Evolutionary conservation across 2,329 filamentous ascomycete genomes (phyloP).

Genomic region (Cryphonectria radicalis): DNA sequence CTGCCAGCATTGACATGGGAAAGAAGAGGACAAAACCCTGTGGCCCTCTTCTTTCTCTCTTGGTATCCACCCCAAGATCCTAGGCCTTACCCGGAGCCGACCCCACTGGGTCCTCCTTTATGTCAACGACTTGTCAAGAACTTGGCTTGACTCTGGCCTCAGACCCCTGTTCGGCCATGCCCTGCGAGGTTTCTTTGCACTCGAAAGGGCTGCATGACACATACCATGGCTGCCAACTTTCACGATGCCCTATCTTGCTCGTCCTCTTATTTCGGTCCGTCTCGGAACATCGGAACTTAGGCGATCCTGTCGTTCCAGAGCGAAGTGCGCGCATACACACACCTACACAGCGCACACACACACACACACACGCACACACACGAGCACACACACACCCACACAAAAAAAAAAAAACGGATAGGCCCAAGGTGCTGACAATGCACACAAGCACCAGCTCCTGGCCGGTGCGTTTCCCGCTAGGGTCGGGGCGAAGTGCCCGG

Average conservation of each 20-base stretch:
- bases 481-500: constrained; percentile 23
- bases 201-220: constrained; percentile 6
- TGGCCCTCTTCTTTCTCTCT: not conserved
- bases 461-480: constrained; percentile 16
- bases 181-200: constrained; percentile 14
- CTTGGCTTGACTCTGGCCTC: constrained; percentile 13
- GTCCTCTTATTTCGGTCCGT: not conserved
- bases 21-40: constrained; percentile 14
- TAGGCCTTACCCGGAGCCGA: constrained; percentile 5
- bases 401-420: not conserved
- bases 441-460: constrained; percentile 4
- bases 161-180: constrained; percentile 14
- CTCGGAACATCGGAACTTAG: not conserved
- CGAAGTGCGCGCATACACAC: not conserved
- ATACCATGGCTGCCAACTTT: not conserved
- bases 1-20: constrained; percentile 1
- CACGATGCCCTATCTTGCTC: not conserved
- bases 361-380: not conserved
- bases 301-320: not conserved
- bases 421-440: constrained; percentile 14
- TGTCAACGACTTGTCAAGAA: constrained; percentile 13
- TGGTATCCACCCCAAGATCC: constrained; percentile 18
- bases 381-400: not conserved
- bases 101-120: not conserved
- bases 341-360: not conserved